Evolutionary conservation across 73 alveolate species (phyloP).

Genomic region (Loxodes magnus): DNA sequence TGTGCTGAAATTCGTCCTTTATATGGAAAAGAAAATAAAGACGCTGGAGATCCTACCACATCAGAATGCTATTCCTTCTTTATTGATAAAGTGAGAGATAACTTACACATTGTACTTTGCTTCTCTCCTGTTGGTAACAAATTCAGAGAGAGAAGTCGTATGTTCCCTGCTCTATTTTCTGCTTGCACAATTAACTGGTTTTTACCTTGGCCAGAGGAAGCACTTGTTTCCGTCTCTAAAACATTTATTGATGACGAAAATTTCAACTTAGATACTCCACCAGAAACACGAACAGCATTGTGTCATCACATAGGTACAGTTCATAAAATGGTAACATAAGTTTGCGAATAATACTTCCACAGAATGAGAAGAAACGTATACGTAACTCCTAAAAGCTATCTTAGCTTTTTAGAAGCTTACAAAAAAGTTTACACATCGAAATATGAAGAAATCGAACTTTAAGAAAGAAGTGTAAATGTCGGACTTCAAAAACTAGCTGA

Average conservation of each 20-base stretch:
- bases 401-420: conserved; percentile 96
- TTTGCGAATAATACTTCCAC: conserved; percentile 91
- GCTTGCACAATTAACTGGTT: conserved; percentile 99
- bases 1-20: conserved; percentile 61
- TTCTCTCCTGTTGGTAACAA: conserved; percentile 99
- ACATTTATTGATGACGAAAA: conserved; percentile 58
- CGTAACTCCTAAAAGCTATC: conserved; percentile 99
- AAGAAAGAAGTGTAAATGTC: conserved; percentile 73
- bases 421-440: conserved; percentile 87
- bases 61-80: conserved; percentile 77
- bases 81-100: conserved; percentile 98
- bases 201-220: conserved; percentile 99
- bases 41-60: conserved; percentile 72
- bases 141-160: conserved; percentile 97
- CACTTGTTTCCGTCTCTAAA: conserved; percentile 91
- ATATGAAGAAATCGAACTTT: conserved; percentile 74
- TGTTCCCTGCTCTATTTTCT: conserved; percentile 99
- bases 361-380: conserved; percentile 99
- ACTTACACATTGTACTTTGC: conserved; percentile 96
- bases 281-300: conserved; percentile 77
- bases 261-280: conserved; percentile 76
- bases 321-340: conserved; percentile 89
- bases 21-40: conserved; percentile 71
- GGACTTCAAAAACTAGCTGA: conserved; percentile 83
- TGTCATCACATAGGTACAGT: conserved; percentile 97